These are phyloP conservation scores for Vigna hirtella DNA, from an alignment of 306 rosid species.

Conservation along the genomic window DNA sequence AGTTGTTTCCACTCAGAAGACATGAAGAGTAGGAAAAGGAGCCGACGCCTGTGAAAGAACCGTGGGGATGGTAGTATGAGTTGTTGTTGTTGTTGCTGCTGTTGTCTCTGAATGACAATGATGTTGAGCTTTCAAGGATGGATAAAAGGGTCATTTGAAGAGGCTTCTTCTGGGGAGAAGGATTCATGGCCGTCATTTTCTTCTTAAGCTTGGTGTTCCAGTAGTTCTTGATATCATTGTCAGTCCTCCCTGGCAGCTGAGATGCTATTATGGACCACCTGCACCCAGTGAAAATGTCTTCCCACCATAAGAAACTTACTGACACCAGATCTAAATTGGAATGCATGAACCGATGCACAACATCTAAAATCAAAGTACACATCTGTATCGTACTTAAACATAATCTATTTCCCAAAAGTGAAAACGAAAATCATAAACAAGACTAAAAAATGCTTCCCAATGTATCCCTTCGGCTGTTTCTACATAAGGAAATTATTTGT, in stretches of 20 bases:
- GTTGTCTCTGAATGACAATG: constrained; percentile 49
- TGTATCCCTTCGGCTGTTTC: not conserved
- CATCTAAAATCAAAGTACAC: constrained; percentile 5
- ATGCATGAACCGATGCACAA: constrained; percentile 27
- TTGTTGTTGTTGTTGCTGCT: constrained; percentile 38
- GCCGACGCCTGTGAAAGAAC: constrained; percentile 48
- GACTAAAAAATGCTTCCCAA: not conserved
- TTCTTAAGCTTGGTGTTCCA: constrained; percentile 99
- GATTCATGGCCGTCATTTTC: constrained; percentile 57
- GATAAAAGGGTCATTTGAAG: constrained; percentile 49
- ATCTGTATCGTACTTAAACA: not conserved
- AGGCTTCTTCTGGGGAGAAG: constrained; percentile 47
- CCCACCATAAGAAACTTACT: constrained; percentile 16
- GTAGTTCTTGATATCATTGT: constrained; percentile 90
- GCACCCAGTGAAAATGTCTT: constrained; percentile 29
- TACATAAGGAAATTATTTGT: constrained; percentile 17
- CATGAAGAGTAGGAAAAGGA: constrained; percentile 55
- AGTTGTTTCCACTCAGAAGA: constrained; percentile 47
- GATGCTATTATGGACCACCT: constrained; percentile 98
- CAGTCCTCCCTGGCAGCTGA: constrained; percentile 87
- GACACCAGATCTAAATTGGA: constrained; percentile 41
- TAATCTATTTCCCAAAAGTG: constrained; percentile 4
- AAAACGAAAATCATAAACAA: not conserved
- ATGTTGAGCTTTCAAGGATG: constrained; percentile 51
- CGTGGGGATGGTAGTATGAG: constrained; percentile 32